Conservation (phyloP, 2,329 filamentous ascomycete genomes). For the Calonectria leucothoes region DNA sequence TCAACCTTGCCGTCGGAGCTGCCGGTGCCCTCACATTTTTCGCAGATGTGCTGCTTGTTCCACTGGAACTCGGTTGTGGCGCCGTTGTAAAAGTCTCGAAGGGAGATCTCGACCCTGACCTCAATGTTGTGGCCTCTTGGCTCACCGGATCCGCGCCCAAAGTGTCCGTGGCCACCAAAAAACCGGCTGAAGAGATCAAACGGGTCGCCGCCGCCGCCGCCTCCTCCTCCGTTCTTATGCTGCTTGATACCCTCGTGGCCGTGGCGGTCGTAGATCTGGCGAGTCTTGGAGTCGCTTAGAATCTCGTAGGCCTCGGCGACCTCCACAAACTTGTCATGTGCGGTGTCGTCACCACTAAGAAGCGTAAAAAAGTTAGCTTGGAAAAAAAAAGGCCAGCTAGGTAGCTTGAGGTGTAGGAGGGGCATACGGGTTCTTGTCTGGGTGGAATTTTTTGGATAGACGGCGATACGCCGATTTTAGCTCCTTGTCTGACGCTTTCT, state of each 20-base stretch:
- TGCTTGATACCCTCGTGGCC: constrained; percentile 92
- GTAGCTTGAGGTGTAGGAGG: not conserved
- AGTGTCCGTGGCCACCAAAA: constrained; percentile 92
- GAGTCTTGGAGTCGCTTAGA: constrained; percentile 81
- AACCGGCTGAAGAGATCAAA: constrained; percentile 98
- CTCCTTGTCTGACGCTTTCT: constrained; percentile 83
- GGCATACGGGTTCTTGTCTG: constrained; percentile 95
- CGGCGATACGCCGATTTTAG: constrained; percentile 94
- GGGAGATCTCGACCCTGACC: constrained; percentile 80
- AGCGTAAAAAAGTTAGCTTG: constrained; percentile 10
- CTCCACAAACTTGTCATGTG: constrained; percentile 91
- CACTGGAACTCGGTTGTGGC: constrained; percentile 87
- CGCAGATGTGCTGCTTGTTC: constrained; percentile 96
- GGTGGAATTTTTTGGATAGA: constrained; percentile 95
- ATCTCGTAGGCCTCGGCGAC: constrained; percentile 96
- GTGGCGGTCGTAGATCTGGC: constrained; percentile 93
- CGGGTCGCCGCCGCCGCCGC: constrained; percentile 77
- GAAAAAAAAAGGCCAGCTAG: not conserved
- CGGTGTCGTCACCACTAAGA: constrained; percentile 77
- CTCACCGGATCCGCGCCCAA: constrained; percentile 77
- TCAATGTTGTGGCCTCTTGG: constrained; percentile 91
- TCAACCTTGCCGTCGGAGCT: constrained; percentile 86
- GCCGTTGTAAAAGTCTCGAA: constrained; percentile 94
- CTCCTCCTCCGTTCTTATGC: constrained; percentile 76
- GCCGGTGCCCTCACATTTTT: constrained; percentile 88